Percentiles rank a stretch among this genome's conserved stretches.
Conservation (phyloP, 805 yeast genomes). For the Candida anglica region DNA sequence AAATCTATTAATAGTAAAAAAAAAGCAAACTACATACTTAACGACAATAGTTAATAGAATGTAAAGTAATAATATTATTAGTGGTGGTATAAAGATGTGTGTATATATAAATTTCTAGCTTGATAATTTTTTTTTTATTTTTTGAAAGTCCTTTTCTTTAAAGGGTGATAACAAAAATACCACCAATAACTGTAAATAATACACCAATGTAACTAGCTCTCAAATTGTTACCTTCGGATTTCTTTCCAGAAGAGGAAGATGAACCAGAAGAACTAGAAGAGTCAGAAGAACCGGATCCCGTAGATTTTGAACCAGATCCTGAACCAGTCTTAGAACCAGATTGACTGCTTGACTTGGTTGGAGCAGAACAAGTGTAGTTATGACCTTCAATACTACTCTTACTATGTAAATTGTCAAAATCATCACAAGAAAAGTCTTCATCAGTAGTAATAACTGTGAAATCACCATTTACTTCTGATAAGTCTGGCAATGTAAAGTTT, state of each 20-base stretch:
- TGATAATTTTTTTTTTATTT: too few species aligned
- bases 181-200: conserved; percentile 7
- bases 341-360: conserved; percentile 17
- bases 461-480: conserved; percentile 39
- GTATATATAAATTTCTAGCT: too few species aligned
- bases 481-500: conserved; percentile 35
- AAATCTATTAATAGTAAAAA: too few species aligned
- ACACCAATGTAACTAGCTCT: not conserved
- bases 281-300: conserved; percentile 14
- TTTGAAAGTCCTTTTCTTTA: too few species aligned
- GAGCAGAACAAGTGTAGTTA: conserved; percentile 39
- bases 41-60: too few species aligned
- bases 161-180: too few species aligned
- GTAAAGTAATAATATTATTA: too few species aligned
- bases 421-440: conserved; percentile 34
- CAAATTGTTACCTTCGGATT: conserved; percentile 13
- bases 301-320: conserved; percentile 10
- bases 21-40: too few species aligned
- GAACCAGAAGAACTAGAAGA: conserved; percentile 11
- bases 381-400: conserved; percentile 37
- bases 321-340: conserved; percentile 8
- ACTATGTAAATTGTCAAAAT: conserved; percentile 28
- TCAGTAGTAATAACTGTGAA: conserved; percentile 30
- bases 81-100: too few species aligned
- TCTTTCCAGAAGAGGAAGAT: conserved; percentile 13